These are phyloP conservation scores for Eruca vesicaria DNA, from an alignment of 441 rosid genomes.

Conservation along the genomic window DNA sequence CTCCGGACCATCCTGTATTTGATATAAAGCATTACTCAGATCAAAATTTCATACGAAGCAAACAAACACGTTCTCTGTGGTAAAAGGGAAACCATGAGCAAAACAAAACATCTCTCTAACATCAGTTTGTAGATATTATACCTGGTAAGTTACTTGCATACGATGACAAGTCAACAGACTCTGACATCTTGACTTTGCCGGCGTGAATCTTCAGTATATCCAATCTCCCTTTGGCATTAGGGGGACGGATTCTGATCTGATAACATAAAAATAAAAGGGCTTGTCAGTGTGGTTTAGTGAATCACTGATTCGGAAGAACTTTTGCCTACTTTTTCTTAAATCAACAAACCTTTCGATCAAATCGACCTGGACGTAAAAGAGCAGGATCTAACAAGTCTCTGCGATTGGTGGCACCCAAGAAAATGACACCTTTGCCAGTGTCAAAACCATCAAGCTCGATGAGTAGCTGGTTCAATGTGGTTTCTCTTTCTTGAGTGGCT, in stretches of 20 bases:
- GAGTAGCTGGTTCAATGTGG: slow-evolving; percentile 91
- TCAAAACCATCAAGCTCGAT: slow-evolving; percentile 99
- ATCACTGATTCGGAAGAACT: background rate
- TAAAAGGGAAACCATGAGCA: background rate
- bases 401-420: slow-evolving; percentile 93
- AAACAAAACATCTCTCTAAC: background rate
- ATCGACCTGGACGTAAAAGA: slow-evolving; percentile 95
- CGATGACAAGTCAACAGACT: slow-evolving; percentile 74
- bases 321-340: background rate
- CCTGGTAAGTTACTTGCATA: slow-evolving; percentile 91
- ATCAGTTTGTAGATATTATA: slow-evolving; percentile 23
- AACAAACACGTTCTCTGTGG: slow-evolving; percentile 1
- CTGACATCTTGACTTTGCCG: slow-evolving; percentile 91
- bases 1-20: slow-evolving; percentile 82
- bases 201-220: slow-evolving; percentile 88
- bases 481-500: slow-evolving; percentile 96
- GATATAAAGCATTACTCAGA: slow-evolving; percentile 13
- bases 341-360: slow-evolving; percentile 87
- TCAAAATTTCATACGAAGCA: slow-evolving; percentile 14
- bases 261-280: slow-evolving; percentile 5
- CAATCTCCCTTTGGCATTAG: slow-evolving; percentile 85
- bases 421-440: slow-evolving; percentile 98
- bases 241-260: slow-evolving; percentile 89
- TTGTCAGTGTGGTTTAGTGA: background rate
- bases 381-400: slow-evolving; percentile 94